Base-by-base conservation (phyloP, 202 grass and related monocot genomes). In the Zoysia matrella region DNA sequence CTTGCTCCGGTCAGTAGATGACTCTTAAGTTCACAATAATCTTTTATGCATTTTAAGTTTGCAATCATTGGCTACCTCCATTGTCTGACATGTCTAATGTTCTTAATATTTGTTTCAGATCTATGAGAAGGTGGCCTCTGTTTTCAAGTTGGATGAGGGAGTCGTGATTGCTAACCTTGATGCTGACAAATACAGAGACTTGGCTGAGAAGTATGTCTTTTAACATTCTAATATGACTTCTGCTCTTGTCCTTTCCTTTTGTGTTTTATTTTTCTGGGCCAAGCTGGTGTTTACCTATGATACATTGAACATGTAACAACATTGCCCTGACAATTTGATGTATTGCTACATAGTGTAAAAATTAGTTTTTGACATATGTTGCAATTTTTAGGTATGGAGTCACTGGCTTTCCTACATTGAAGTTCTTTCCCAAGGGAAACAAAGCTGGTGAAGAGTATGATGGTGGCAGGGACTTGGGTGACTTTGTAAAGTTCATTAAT, bases 151-250 rank as follows among this genome's bases (percentile, higher is more conserved):
- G 74, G 94, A 97, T 16, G 91, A 85, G 47, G 84, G 80, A 83
- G 94, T 97, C 22, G 77, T 97, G 46, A 89, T 94, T 87, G 89
- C 91, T 72, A 97, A 97, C 71, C 65, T 97, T 82, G 94, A 97
- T 83, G 94, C 91, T 81, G 94, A 97, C 78, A 91, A 90, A 63
- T 48, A 90, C 72, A 92, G 88, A 82, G 89, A 83, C 72, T 76
- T 97, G 72, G 91, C 89, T 64, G 87, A 90, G 82, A 97, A 97
- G 94, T 97, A 86, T 82, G 83, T 71, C 39, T 36, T 22, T 69
- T 71, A 13, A 8, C 13, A 18, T 18, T 13, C 5, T 60, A 0
- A 66, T 68, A 42, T 51, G 52, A 22, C 22, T 22, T 22, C 22
- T 22, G 22, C 22, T 22, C 22, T 22, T 22, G 22, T 22, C 22